Evolutionary conservation across 352 stramenopile genomes (phyloP), one percentile per base, ranked within the genome.

Genomic region (Pythium phragmitis): DNA sequence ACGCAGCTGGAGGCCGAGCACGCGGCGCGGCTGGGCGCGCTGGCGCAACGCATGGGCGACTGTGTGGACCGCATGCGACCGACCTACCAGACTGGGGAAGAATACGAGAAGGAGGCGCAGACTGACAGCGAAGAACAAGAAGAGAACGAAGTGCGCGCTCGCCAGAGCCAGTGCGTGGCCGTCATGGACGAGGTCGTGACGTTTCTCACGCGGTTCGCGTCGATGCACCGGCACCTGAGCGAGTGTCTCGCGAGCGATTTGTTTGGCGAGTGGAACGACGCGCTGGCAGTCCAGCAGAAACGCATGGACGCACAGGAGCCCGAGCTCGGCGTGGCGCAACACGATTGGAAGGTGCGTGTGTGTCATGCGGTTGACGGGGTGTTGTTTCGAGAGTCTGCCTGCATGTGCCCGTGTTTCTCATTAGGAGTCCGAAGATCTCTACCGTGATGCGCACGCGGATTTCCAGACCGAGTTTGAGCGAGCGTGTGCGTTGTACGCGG

Each of bases 111-210:
- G n/a, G 17, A 60, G 6, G 7, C 7, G 34, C 34, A 39, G 26
- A 36, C 1, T 3, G 39, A 51, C 16, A 28, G 54, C 8, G 37
- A 53, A n/a, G 47, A 46, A 19, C 36, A 66, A 28, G 55, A 21
- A 43, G 61, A 61, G 5, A 43, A 69, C 16, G 60, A 61, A 5
- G 36, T 67, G 54, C 47, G 45, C 28, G 17, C 26, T 19, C 53
- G 26, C 16, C 56, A 57, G 60, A 62, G 49, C 60, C 45, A 50
- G 37, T 76, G 66, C 56, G 66, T 76, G 33, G 57, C 66, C 9
- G 63, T 72, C 19, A 68, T 76, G 57, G 70, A 74, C 47, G 33
- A 74, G 50, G 61, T 74, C 57, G 70, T 76, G 66, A 75, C 68
- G 50, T 76, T 76, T 28, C 62, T 76, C 46, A 63, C 66, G 33